Evolutionary conservation across 2,329 filamentous ascomycete species (phyloP).

Genomic region (Neopestalotiopsis sp.): DNA sequence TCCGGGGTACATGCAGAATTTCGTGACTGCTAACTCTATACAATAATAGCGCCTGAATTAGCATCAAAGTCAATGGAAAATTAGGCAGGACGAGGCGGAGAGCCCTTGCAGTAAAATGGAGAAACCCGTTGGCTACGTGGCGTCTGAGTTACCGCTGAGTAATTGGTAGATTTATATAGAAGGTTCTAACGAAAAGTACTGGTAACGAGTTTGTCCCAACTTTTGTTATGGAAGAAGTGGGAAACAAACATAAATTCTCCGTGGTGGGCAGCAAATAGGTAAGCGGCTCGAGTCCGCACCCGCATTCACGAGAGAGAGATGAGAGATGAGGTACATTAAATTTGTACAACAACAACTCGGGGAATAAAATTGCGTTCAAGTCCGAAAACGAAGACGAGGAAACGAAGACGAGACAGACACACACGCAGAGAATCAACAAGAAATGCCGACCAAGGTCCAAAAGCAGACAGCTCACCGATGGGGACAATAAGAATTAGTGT

Average conservation of each 20-base stretch:
- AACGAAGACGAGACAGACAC: not conserved
- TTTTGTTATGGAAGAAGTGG: not conserved
- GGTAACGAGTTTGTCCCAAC: not conserved
- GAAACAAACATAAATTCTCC: not conserved
- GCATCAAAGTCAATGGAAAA: no score
- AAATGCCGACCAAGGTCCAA: not conserved
- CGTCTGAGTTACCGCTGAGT: not conserved
- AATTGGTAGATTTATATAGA: not conserved
- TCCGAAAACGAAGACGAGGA: constrained; percentile 13
- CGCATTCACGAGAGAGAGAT: no score
- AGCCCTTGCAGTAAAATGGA: not conserved
- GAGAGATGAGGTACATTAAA: no score
- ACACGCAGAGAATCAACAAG: not conserved
- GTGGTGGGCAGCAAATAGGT: not conserved
- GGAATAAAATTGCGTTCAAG: not conserved
- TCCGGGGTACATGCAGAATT: not conserved
- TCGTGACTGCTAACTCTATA: not conserved
- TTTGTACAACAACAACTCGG: not conserved
- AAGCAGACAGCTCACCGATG: constrained; percentile 1
- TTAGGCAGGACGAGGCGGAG: no score
- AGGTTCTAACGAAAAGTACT: not conserved
- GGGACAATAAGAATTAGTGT: not conserved
- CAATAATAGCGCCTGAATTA: no score
- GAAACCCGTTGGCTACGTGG: not conserved
- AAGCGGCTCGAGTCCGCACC: not conserved